These are phyloP conservation scores for Rasamsonia emersonii DNA, from an alignment of 2,329 filamentous ascomycete genomes.

Conservation along the genomic window DNA sequence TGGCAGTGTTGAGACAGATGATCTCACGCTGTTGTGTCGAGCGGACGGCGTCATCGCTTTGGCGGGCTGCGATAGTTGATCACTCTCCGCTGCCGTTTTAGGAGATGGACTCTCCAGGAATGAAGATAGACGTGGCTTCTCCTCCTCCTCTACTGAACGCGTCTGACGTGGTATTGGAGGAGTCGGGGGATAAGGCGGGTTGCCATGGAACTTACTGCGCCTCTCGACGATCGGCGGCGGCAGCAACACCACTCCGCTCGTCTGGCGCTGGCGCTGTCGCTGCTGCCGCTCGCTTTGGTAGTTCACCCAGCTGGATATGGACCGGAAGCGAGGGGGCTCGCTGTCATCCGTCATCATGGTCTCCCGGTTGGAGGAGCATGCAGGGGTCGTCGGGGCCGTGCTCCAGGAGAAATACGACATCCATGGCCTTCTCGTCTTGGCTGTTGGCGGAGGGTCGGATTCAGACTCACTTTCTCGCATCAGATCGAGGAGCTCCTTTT, in stretches of 20 bases:
- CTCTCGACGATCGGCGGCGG: too few species aligned
- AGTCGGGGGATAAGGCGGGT: conserved; percentile 1
- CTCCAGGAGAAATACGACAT: neutral
- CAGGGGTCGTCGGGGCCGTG: conserved; percentile 1
- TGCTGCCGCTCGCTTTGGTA: conserved; percentile 1
- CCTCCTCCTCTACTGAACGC: neutral
- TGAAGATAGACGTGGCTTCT: conserved; percentile 1
- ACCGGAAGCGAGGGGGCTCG: neutral
- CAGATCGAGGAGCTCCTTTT: too few species aligned
- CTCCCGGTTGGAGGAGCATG: too few species aligned
- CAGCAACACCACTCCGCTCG: too few species aligned
- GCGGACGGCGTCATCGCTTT: neutral
- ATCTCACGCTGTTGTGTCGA: conserved; percentile 1
- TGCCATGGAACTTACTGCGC: too few species aligned
- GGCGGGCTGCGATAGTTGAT: neutral
- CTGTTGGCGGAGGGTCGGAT: too few species aligned
- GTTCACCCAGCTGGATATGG: conserved; percentile 3
- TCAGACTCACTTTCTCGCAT: too few species aligned
- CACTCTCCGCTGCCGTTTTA: too few species aligned
- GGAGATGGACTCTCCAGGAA: too few species aligned
- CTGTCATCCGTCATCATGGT: conserved; percentile 2
- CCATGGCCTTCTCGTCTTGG: conserved; percentile 3
- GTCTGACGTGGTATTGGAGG: conserved; percentile 1
- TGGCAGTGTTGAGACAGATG: conserved; percentile 5
- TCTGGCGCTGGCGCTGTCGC: neutral